Conservation (phyloP, 1,284 basidiomycete genomes). For the Boletellus deceptivus region DNA sequence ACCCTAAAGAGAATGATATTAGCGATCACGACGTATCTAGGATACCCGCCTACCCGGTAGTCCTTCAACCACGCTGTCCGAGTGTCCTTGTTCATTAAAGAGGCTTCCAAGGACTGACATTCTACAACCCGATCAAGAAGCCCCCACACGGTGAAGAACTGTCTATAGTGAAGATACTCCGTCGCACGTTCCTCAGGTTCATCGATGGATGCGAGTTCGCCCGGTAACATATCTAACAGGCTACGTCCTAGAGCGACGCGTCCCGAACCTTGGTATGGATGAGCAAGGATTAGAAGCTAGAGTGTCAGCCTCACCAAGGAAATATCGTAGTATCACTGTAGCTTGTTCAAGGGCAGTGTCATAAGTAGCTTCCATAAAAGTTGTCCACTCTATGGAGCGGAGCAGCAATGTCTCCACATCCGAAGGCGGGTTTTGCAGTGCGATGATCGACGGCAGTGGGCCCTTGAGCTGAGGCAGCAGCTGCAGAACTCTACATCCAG, state of each 20-base stretch:
- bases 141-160: slow-evolving; percentile 73
- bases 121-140: slow-evolving; percentile 56
- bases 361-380: slow-evolving; percentile 71
- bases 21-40: not conserved
- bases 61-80: slow-evolving; percentile 60
- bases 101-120: slow-evolving; percentile 51
- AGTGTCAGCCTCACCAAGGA: slow-evolving; percentile 61
- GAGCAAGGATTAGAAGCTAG: not conserved
- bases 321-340: slow-evolving; percentile 83
- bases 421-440: slow-evolving; percentile 48
- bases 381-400: slow-evolving; percentile 93
- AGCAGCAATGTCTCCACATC: slow-evolving; percentile 71
- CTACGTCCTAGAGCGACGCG: slow-evolving; percentile 69
- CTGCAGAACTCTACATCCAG: slow-evolving; percentile 32
- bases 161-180: slow-evolving; percentile 71
- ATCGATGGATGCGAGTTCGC: slow-evolving; percentile 55
- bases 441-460: slow-evolving; percentile 61
- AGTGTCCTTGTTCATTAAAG: slow-evolving; percentile 57
- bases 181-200: slow-evolving; percentile 63
- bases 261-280: slow-evolving; percentile 56
- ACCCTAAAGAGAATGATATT: slow-evolving; percentile 35
- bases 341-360: slow-evolving; percentile 80
- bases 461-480: slow-evolving; percentile 53
- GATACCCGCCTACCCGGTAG: slow-evolving; percentile 48
- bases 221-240: slow-evolving; percentile 65